Conservation (phyloP, 2,329 filamentous ascomycete species). For the Alternaria alternata region DNA sequence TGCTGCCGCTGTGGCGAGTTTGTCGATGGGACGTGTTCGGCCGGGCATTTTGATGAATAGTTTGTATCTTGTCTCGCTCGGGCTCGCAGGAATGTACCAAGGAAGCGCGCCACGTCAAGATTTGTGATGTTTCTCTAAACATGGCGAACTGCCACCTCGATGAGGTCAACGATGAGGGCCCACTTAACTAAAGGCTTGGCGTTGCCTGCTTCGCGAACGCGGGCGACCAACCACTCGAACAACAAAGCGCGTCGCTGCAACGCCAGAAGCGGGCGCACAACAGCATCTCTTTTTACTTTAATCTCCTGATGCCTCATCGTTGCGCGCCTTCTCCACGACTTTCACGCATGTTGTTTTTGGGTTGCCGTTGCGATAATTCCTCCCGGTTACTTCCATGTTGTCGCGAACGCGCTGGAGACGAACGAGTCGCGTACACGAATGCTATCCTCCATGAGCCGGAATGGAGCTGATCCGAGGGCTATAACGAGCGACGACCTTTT, state of each 20-base stretch:
- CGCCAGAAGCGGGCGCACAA: conserved; percentile 16
- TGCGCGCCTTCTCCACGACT: conserved; percentile 13
- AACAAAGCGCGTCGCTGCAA: conserved; percentile 41
- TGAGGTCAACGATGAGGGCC: conserved; percentile 21
- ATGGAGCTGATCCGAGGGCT: conserved; percentile 49
- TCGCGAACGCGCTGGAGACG: conserved; percentile 50
- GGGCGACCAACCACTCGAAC: conserved; percentile 30
- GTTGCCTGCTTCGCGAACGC: conserved; percentile 17
- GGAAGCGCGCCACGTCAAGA: no score
- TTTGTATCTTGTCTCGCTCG: neutral
- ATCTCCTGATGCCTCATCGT: conserved; percentile 37
- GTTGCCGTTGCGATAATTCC: conserved; percentile 7
- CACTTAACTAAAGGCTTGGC: conserved; percentile 28
- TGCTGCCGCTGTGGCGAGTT: conserved; percentile 69
- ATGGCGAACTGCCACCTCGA: conserved; percentile 4
- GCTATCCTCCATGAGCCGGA: conserved; percentile 50
- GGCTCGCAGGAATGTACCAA: neutral
- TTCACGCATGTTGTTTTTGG: conserved; percentile 11
- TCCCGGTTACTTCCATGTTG: conserved; percentile 46
- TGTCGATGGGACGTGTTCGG: conserved; percentile 70
- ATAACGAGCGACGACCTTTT: conserved; percentile 46
- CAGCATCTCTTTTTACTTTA: conserved; percentile 19
- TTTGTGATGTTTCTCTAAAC: neutral
- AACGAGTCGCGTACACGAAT: conserved; percentile 52
- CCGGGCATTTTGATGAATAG: conserved; percentile 35